These are phyloP conservation scores for Cutaneotrichosporon arboriforme DNA, from an alignment of 1,284 basidiomycete species.

Conservation along the genomic window DNA sequence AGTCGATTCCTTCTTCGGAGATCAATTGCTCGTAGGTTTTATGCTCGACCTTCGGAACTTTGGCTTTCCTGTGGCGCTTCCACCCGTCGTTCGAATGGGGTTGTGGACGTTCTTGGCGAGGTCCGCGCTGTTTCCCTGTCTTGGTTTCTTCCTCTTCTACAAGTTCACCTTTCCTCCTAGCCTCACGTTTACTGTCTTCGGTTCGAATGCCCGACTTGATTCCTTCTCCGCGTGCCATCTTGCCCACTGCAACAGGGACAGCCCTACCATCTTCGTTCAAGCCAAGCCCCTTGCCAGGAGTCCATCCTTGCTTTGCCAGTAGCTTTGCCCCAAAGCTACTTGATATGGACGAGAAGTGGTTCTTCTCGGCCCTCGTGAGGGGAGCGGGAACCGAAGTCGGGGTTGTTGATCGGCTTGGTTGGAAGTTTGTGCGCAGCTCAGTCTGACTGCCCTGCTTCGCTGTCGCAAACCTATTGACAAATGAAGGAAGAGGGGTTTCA, in stretches of 20 bases:
- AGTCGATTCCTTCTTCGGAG: conserved; percentile 62
- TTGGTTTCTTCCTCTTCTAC: conserved; percentile 53
- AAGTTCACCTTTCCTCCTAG: conserved; percentile 56
- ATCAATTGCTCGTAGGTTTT: conserved; percentile 94
- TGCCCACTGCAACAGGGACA: conserved; percentile 73
- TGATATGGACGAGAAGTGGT: conserved; percentile 72
- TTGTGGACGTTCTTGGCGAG: neutral
- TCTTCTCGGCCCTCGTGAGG: conserved; percentile 61
- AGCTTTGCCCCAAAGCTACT: conserved; percentile 75
- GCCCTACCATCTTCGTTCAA: conserved; percentile 74
- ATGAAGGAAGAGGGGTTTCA: too few species aligned
- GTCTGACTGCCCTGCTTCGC: too few species aligned
- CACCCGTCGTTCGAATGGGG: conserved; percentile 28
- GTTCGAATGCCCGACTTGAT: conserved; percentile 84
- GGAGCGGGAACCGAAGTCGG: conserved; percentile 31
- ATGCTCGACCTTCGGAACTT: conserved; percentile 70
- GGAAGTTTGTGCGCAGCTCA: conserved; percentile 1
- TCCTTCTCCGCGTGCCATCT: conserved; percentile 65
- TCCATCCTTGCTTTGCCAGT: conserved; percentile 93
- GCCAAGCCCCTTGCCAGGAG: conserved; percentile 74
- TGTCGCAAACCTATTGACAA: too few species aligned
- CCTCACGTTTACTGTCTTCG: conserved; percentile 78
- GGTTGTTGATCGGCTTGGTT: conserved; percentile 13
- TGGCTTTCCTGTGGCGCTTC: conserved; percentile 68
- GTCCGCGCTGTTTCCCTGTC: conserved; percentile 8